These are phyloP conservation scores for Phanerochaete carnosa DNA, from an alignment of 768 basidiomycete species.

Conservation along the genomic window DNA sequence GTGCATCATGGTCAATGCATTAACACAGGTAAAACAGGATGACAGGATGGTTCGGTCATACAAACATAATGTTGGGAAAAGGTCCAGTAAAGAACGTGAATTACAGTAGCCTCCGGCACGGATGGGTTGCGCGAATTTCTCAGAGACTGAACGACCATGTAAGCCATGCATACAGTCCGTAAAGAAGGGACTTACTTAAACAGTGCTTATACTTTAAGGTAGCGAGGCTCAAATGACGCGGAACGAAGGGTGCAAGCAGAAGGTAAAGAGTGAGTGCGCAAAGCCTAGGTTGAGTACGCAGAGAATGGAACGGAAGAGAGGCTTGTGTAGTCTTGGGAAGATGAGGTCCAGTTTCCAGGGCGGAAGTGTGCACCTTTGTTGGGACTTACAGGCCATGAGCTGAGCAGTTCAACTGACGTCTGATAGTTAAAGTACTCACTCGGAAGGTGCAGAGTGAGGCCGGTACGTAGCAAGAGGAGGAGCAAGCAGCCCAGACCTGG, in stretches of 20 bases:
- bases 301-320: conserved; percentile 5
- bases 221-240: neutral
- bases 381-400: neutral
- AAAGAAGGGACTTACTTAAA: neutral
- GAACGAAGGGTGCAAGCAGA: neutral
- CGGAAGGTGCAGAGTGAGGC: conserved; percentile 25
- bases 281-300: neutral
- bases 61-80: neutral
- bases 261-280: neutral
- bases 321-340: conserved; percentile 4
- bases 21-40: neutral
- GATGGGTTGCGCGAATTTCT: neutral
- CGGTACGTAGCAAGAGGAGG: conserved; percentile 17
- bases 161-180: neutral
- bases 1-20: neutral
- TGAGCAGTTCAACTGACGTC: neutral
- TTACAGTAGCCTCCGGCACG: neutral
- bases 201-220: neutral
- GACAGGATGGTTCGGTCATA: neutral
- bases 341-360: conserved; percentile 11
- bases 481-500: conserved; percentile 8
- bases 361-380: neutral
- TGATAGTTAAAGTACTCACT: conserved; percentile 8
- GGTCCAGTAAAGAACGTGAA: neutral
- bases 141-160: neutral